Evolutionary conservation across 495 filamentous ascomycete genomes (phyloP), one percentile per base, ranked within the genome.

Genomic region (Venustampulla echinocandica): DNA sequence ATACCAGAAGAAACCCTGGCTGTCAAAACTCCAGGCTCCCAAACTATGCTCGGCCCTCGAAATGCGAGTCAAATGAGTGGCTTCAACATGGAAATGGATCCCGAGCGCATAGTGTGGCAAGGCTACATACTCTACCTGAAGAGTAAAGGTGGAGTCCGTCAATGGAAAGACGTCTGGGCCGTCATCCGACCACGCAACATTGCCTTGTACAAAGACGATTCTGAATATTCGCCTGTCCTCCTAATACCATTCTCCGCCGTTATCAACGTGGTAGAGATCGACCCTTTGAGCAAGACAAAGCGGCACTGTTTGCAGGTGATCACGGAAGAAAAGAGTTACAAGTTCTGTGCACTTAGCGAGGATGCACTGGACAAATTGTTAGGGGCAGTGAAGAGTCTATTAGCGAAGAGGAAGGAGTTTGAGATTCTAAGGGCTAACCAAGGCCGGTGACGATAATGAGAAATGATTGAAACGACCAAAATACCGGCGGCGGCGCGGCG

Each of bases 111-210:
- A 15, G 76, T 96, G 34, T 95, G 86, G 76, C 87, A 96, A 61
- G 87, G 90, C 15, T 90, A 87, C 68, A 77, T 96, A 30, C 84
- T 87, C 62, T 81, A 85, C 50, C 75, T 95, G 20, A 87, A 85
- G 49, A 84, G 82, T 49, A 90, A 89, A 55, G 73, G 84, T n/a
- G 86, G 85, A 4, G 82, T 98, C 30, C 80, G 83, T 25, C 86
- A 92, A 57, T 98, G 92, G 92, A 96, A 94, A 69, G 83, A 85
- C 51, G 71, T 86, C 24, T 98, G 92, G 92, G 81, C 82, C 0
- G 92, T 98, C 0, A 67, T 97, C n/a, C 84, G 90, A 25, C 81
- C 88, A 0, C 82, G 84, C 49, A 86, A 86, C 43, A 64, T 97
- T 38, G 85, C 87, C 5, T 79, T 97, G 17, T 97, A 98, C 69